Conservation (phyloP, 768 basidiomycete genomes). For the Boletus patriciae region DNA sequence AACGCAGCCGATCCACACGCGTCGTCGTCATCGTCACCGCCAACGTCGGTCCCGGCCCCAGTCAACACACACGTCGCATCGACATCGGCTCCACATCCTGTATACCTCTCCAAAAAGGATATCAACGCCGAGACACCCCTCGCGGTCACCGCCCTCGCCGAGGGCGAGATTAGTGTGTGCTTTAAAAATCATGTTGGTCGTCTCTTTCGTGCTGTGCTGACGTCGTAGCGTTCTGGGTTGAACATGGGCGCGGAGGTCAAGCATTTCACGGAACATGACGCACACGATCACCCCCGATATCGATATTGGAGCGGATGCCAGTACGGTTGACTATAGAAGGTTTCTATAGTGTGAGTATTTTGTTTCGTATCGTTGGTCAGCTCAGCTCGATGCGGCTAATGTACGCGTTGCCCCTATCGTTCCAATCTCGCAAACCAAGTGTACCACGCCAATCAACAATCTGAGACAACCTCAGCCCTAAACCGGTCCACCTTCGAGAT, state of each 20-base stretch:
- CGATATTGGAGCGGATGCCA: slow-evolving; percentile 91
- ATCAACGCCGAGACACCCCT: slow-evolving; percentile 91
- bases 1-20: slow-evolving; percentile 84
- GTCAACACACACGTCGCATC: slow-evolving; percentile 69
- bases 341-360: too few relatives aligned
- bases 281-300: slow-evolving; percentile 84
- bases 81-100: too few relatives aligned
- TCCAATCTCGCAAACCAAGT: too few relatives aligned
- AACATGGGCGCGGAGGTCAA: too few relatives aligned
- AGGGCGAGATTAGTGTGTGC: slow-evolving; percentile 95
- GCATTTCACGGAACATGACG: too few relatives aligned
- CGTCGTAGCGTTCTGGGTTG: too few relatives aligned
- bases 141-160: slow-evolving; percentile 89
- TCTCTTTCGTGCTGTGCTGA: neutral
- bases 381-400: too few relatives aligned
- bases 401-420: too few relatives aligned
- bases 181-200: slow-evolving; percentile 73
- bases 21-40: slow-evolving; percentile 96
- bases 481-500: too few relatives aligned
- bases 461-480: too few relatives aligned
- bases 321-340: slow-evolving; percentile 71
- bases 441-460: too few relatives aligned
- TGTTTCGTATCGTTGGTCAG: too few relatives aligned
- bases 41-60: slow-evolving; percentile 72
- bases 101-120: slow-evolving; percentile 60